These are phyloP conservation scores for Ogataea nitratoaversa DNA, from an alignment of 805 yeast genomes.

Conservation along the genomic window DNA sequence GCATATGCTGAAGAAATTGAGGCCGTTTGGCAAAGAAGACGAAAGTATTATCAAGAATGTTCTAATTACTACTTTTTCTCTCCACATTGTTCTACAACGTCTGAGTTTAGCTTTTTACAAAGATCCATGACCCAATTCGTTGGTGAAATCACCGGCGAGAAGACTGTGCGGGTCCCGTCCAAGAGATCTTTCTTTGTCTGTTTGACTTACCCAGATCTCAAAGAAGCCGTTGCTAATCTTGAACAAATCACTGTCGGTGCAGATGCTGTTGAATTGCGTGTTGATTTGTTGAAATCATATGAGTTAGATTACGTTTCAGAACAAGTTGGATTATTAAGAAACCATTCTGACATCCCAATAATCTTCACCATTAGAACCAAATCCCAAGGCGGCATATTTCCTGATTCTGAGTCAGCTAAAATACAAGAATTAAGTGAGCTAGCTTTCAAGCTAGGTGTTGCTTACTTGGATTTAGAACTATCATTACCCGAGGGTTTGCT, in stretches of 20 bases:
- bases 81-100: conserved; percentile 56
- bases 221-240: conserved; percentile 39
- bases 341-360: conserved; percentile 64
- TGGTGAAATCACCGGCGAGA: conserved; percentile 55
- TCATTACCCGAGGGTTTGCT: conserved; percentile 56
- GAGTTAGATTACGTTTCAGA: conserved; percentile 57
- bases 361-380: conserved; percentile 75
- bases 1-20: conserved; percentile 76
- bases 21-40: conserved; percentile 82
- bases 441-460: conserved; percentile 76
- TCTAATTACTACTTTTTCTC: conserved; percentile 77
- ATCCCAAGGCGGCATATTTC: conserved; percentile 80
- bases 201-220: conserved; percentile 62
- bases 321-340: conserved; percentile 69
- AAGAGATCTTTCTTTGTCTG: conserved; percentile 66
- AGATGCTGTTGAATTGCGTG: conserved; percentile 79
- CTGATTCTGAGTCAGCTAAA: conserved; percentile 46
- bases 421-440: conserved; percentile 50
- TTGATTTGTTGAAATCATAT: conserved; percentile 58
- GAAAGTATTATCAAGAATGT: conserved; percentile 72
- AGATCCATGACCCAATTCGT: conserved; percentile 56
- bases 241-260: conserved; percentile 61
- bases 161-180: conserved; percentile 35
- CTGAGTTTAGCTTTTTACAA: conserved; percentile 54
- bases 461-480: conserved; percentile 76